Base-by-base conservation (phyloP, 305 asterid species). In the Withania somnifera region DNA sequence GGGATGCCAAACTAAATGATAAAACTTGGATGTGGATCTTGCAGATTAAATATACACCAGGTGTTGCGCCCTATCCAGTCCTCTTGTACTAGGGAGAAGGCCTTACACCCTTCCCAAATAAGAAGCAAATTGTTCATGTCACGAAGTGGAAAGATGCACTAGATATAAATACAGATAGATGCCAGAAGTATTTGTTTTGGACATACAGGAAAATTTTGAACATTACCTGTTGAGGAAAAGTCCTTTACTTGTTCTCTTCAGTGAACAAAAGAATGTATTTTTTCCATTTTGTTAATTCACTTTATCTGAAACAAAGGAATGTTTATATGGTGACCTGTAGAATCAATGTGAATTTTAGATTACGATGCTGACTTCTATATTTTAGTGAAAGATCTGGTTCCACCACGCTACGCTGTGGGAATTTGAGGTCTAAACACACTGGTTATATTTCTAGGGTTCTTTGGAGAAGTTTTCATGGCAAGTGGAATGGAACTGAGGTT, bases 381-480 rank as follows among this genome's bases (percentile, higher is more conserved):
- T 26, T 26, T 15, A 73, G 26, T 73, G 42, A 47, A 45, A 22
- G 22, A 75, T 75, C 6, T 28, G 47, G 63, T 50, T 75, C 17
- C 63, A 50, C 63, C 63, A 17, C 28, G 17, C 61, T 19, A 26
- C 1, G 42, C 34, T 50, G 40, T 26, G 10, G 19, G 24, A 50
- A 30, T 47, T 75, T 50, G 61, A 28, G 47, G 57, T 28, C 45
- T 75, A 73, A 73, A 75, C 61, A 52, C 26, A 47, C 63, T 11
- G 7, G 61, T 50, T 75, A 17, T 50, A 38, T 80, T 81, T 82
- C 56, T 86, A 96, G 99, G 99, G 54, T 96, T 96, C 86, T 96
- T 96, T 86, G 99, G 98, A 78, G 99, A 97, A 89, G 99, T 97
- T 97, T 97, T 78, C 98, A 97, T 83, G 99, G 99, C 86, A 84